These are phyloP conservation scores for Cryptococcus sp. DNA, from an alignment of 1,284 basidiomycete species.

Conservation along the genomic window DNA sequence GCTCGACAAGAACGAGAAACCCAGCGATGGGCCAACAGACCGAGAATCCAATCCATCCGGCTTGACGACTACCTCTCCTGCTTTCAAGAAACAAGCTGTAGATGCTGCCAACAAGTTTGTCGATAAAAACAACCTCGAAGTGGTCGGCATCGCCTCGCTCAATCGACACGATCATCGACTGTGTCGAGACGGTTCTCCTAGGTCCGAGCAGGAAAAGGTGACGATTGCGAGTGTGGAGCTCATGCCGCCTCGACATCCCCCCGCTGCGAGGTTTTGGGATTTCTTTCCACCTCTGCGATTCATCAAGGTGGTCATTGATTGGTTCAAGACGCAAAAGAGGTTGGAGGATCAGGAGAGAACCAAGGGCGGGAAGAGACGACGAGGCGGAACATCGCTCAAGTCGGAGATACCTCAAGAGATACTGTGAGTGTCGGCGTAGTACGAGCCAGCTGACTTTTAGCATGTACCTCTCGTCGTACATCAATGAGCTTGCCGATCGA, in stretches of 20 bases:
- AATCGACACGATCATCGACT: conserved; percentile 8
- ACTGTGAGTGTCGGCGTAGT: conserved; percentile 15
- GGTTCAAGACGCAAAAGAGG: conserved; percentile 20
- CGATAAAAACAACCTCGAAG: conserved; percentile 12
- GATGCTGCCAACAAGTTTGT: conserved; percentile 18
- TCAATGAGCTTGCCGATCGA: conserved; percentile 17
- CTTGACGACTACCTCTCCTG: conserved; percentile 12
- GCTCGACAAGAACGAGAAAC: conserved; percentile 5
- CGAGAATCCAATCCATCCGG: conserved; percentile 5
- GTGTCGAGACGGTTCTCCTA: conserved; percentile 5
- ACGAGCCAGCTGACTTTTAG: conserved; percentile 4
- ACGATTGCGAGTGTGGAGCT: conserved; percentile 28
- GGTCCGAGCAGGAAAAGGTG: conserved; percentile 7
- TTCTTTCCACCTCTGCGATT: conserved; percentile 28
- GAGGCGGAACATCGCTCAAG: conserved; percentile 10
- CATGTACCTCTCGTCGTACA: conserved; percentile 28
- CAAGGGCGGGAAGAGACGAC: conserved; percentile 25
- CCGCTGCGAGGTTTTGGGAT: conserved; percentile 22
- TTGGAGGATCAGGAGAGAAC: conserved; percentile 18
- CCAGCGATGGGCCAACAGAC: conserved; percentile 1
- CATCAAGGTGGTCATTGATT: conserved; percentile 25
- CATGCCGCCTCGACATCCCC: conserved; percentile 34
- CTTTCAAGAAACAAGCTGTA: conserved; percentile 20
- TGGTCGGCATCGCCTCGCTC: conserved; percentile 6
- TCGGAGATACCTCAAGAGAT: conserved; percentile 34